Evolutionary conservation across 1,284 basidiomycete species (phyloP), one percentile per base, ranked within the genome.

Genomic region (Gymnopus androsaceus): DNA sequence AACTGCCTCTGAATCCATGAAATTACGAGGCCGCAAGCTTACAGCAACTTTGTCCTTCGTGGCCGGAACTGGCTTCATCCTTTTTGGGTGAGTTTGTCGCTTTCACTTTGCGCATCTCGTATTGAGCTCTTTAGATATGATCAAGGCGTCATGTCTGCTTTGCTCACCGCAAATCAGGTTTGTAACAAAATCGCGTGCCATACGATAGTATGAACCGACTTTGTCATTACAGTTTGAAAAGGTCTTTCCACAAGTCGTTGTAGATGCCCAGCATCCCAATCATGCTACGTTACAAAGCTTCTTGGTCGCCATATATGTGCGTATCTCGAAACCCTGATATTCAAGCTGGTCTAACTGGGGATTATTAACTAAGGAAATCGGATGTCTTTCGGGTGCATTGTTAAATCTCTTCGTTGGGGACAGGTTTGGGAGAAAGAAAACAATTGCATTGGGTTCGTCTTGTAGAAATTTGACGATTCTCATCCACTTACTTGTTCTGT

Each of bases 121-220:
- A 47, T 51, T 37, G 37, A 48, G 9, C 34, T 14, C 15, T 17
- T 36, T 4, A 81, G 80, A 15, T 85, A 85, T 70, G 84, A 85
- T 63, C 84, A 85, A 61, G 83, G 83, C 57, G 83, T 85, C 31
- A 85, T 86, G 82, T 82, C 79, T 38, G 80, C 82, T 2, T 69
- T 86, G 17, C 69, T 85, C 30, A 81, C 78, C 19, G 78, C 80
- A 17, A 71, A 72, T 54, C 77, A 80, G 69, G 78, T 76, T 44
- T 52, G 47, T 19, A 60, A 33, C 31, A 42, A 17, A 9, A 15
- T 36, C n/a, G 19, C 15, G 7, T 25, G 17, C 51, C 19, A 28
- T 21, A 21, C 11, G 44, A 21, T 4, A n/a, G 37, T 23, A 19
- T 19, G 15, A 14, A 48, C 21, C 15, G 6, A 19, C 40, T 28